These are phyloP conservation scores for Aspergillus heteromorphus DNA, from an alignment of 495 filamentous ascomycete species.

Conservation along the genomic window DNA sequence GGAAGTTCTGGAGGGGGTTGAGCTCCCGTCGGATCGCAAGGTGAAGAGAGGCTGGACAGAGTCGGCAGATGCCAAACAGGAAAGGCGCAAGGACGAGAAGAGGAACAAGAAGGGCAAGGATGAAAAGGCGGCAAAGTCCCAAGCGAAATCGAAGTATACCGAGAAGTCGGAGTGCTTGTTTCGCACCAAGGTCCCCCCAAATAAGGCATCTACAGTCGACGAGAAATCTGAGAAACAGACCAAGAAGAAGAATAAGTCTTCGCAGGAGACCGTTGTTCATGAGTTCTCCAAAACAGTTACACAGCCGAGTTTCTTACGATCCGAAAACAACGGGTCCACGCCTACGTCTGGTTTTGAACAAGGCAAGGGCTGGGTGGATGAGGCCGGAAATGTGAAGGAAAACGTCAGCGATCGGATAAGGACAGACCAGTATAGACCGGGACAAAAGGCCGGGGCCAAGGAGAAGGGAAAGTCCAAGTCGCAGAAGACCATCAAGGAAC, in stretches of 20 bases:
- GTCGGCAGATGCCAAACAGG: conserved; percentile 46
- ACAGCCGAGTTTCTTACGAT: conserved; percentile 69
- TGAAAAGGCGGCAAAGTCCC: conserved; percentile 52
- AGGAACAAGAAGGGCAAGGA: conserved; percentile 46
- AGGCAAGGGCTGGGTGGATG: conserved; percentile 85
- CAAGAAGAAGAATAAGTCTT: conserved; percentile 46
- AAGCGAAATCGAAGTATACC: conserved; percentile 69
- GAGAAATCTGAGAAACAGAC: conserved; percentile 38
- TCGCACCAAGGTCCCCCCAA: conserved; percentile 68
- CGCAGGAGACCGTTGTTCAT: conserved; percentile 62
- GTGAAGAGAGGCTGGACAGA: conserved; percentile 92
- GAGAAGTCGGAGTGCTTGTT: conserved; percentile 75
- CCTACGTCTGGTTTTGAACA: conserved; percentile 45
- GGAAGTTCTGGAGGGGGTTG: conserved; percentile 60
- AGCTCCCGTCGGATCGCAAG: conserved; percentile 65
- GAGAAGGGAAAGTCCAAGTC: conserved; percentile 23
- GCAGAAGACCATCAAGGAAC: conserved; percentile 11
- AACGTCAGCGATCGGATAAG: conserved; percentile 28
- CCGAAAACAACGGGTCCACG: conserved; percentile 24
- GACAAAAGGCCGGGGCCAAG: conserved; percentile 31
- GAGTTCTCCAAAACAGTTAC: conserved; percentile 78
- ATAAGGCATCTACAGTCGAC: conserved; percentile 34
- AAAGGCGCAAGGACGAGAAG: conserved; percentile 43
- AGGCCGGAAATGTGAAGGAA: conserved; percentile 72
- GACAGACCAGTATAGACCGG: conserved; percentile 31